Evolutionary conservation across 768 basidiomycete genomes (phyloP), one percentile per base, ranked within the genome.

Genomic region (Leccinum longicurvipes): DNA sequence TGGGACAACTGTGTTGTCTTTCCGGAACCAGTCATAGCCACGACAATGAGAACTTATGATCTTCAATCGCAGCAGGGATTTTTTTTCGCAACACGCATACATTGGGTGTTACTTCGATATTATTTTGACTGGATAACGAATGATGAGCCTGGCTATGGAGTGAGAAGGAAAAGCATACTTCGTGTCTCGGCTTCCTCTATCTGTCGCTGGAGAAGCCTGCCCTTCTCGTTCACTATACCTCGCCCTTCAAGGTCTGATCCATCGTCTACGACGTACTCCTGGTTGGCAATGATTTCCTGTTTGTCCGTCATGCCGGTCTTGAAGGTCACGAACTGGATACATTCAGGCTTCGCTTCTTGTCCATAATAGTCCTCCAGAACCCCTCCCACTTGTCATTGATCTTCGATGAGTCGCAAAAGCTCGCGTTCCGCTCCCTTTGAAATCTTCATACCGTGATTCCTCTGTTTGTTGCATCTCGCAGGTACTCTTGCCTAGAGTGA

Each of bases 241-340:
- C 79, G 4, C 88, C 87, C 51, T 82, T 82, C 64, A 91, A 70
- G 7, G 86, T 81, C 49, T 81, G 75, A 59, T 94, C 94, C 84
- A 93, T 98, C 97, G 71, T 99, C 97, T 65, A 99, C 98, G 45
- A 99, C 95, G 69, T 94, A 99, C 55, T 98, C 95, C 65, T 96
- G 98, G 42, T 88, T 85, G 31, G 94, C 93, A 29, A 86, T 83
- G 19, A 89, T 58, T 57, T 90, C 86, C 41, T 73, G 80, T 71
- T 91, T 93, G 72, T 99, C 97, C 84, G 95, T 70, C 2, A 96
- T 93, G 27, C 97, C 93, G 4, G 86, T 88, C 69, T 84, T 87
- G 76, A 98, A 91, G 1, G 96, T 98, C 3, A 92, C 85, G 70
- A 98, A 98, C 64, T 95, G 88, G 68, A 93, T 93, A 58, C 93